Base-by-base conservation (phyloP, 768 basidiomycete species). In the Mycena rebaudengoi region DNA sequence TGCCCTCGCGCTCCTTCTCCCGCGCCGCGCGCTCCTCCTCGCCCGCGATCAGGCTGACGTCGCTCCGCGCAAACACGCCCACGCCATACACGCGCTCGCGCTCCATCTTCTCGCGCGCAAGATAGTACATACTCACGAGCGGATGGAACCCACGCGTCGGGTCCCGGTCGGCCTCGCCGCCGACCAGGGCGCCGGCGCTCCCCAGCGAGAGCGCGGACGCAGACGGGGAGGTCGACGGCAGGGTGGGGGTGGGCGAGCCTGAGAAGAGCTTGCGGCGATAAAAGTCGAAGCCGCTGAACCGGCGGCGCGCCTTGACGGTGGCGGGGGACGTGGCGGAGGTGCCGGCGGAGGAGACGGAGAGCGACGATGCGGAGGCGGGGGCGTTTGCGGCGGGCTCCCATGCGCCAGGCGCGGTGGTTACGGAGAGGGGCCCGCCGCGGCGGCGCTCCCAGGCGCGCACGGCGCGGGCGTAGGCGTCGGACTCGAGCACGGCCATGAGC, bases 71-170 rank as follows among this genome's bases (percentile, higher is more conserved):
- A 49, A 68, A 68, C 3, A 64, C 66, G 12, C 62, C 66, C 16
- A 32, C 45, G 26, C 97, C 98, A 75, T 96, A 98, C 12, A 99
- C 93, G 53, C 86, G 85, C 70, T 99, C 98, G 53, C 98, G 83
- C 73, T 99, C 96, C 72, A 96, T 83, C 84, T 98, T 99, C 82
- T 99, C 98, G 59, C 93, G 84, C 4, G 96, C 93, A 20, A 99
- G 88, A 79, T 90, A 98, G 75, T 99, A 99, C 79, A 99, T 98
- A 28, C 95, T 95, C 41, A 99, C 85, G 28, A 99, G 84, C 0
- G 95, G 96, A 74, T 98, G 95, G 80, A 95, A 99, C 2, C 95
- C 98, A 53, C 87, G 82, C 11, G 95, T 97, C 5, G 98, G 97
- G 72, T 99, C 97, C 65, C 48, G 62, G 33, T 41, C 50, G 40